These are phyloP conservation scores for Lipomyces lipofer DNA, from an alignment of 805 yeast genomes.

Conservation along the genomic window DNA sequence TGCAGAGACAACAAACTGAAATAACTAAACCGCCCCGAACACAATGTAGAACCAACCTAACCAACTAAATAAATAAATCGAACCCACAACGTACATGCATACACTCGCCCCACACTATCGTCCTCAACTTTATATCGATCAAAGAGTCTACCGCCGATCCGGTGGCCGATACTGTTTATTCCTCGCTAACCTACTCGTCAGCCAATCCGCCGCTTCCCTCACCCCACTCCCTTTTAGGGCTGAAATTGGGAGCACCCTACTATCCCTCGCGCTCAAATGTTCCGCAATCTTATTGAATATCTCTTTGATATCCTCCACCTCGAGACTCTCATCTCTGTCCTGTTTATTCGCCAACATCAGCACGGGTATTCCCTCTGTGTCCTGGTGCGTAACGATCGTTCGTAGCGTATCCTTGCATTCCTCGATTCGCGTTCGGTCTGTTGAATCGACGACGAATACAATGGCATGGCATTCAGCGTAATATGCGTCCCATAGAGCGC, in stretches of 20 bases:
- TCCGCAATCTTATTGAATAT: constrained; percentile 79
- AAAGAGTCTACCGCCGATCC: constrained; percentile 37
- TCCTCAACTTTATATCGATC: too few relatives aligned
- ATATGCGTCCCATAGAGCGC: constrained; percentile 86
- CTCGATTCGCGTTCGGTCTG: constrained; percentile 76
- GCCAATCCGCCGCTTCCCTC: constrained; percentile 86
- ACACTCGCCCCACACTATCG: too few relatives aligned
- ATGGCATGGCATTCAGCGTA: constrained; percentile 86
- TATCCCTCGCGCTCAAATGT: constrained; percentile 85
- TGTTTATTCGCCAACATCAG: constrained; percentile 95
- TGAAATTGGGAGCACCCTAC: constrained; percentile 84
- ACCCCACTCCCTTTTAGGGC: constrained; percentile 83
- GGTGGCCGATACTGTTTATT: constrained; percentile 66
- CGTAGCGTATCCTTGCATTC: constrained; percentile 73
- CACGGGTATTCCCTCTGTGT: constrained; percentile 77
- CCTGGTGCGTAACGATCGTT: constrained; percentile 57
- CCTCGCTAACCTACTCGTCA: constrained; percentile 66
- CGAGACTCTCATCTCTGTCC: constrained; percentile 70
- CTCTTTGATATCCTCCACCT: constrained; percentile 78
- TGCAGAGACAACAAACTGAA: too few relatives aligned
- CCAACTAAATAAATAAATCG: too few relatives aligned
- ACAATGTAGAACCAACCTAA: too few relatives aligned
- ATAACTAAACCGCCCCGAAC: too few relatives aligned
- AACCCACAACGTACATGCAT: too few relatives aligned
- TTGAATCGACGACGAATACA: constrained; percentile 87